Conservation (phyloP, 2,329 filamentous ascomycete genomes). For the Alternaria sp. region DNA sequence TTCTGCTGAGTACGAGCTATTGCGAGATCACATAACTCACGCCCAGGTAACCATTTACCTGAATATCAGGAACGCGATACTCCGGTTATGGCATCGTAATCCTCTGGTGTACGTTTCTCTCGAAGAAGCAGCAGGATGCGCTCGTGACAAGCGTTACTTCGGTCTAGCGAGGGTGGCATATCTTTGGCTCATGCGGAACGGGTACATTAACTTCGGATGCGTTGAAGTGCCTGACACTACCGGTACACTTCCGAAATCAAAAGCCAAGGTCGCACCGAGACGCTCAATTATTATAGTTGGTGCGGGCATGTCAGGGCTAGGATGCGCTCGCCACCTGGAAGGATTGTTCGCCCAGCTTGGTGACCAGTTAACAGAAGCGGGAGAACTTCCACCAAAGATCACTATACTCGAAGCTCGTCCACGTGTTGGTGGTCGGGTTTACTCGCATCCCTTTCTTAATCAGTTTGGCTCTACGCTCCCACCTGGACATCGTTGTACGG, state of each 20-base stretch:
- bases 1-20: slow-evolving; percentile 79
- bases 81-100: slow-evolving; percentile 88
- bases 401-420: slow-evolving; percentile 86
- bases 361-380: slow-evolving; percentile 69
- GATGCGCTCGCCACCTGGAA: slow-evolving; percentile 90
- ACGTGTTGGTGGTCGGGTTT: slow-evolving; percentile 89
- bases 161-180: slow-evolving; percentile 87
- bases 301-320: slow-evolving; percentile 91
- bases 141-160: slow-evolving; percentile 87
- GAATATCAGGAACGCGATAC: slow-evolving; percentile 93
- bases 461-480: slow-evolving; percentile 63
- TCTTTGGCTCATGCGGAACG: slow-evolving; percentile 87
- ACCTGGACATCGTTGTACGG: slow-evolving; percentile 72
- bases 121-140: slow-evolving; percentile 89
- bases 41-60: slow-evolving; percentile 93
- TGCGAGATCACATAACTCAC: slow-evolving; percentile 83
- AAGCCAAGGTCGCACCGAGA: slow-evolving; percentile 59
- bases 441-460: slow-evolving; percentile 76
- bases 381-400: slow-evolving; percentile 75
- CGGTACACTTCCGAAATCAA: slow-evolving; percentile 46
- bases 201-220: slow-evolving; percentile 97
- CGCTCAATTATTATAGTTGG: slow-evolving; percentile 87
- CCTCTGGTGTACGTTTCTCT: slow-evolving; percentile 81
- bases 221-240: slow-evolving; percentile 69
- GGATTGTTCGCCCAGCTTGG: slow-evolving; percentile 83